Base-by-base conservation (phyloP, 192 early-diverging fungal species). In the Backusella tuberculispora region DNA sequence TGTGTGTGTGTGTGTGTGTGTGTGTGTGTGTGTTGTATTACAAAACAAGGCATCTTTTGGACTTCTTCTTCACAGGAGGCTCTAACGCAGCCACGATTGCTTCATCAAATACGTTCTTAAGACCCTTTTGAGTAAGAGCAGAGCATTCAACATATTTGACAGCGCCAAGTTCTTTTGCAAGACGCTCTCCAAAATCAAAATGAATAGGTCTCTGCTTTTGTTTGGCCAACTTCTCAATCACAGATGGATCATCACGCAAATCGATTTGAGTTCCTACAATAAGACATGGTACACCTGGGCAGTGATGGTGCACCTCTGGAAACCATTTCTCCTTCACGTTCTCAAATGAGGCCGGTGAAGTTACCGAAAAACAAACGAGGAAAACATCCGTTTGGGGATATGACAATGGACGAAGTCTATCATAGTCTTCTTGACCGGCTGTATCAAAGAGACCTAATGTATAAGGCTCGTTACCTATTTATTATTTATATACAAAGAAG, bases 321-420 rank as follows among this genome's bases (percentile, higher is more conserved):
- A 96, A 90, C 96, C 95, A 98, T 80, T 98, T 98, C 80, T 97
- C 94, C 75, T 93, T 91, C 10, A 97, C 95, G 87, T 98, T 98
- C 78, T 96, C 95, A 80, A 95, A 98, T 26, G 95, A 96, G 15
- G 95, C 94, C 38, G 93, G 94, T 6, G 93, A 93, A 26, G 92
- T 94, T 24, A 97, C 94, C 56, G 93, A 95, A 83, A 98, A 98
- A 80, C 95, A 97, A 56, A 98, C 92, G 34, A 98, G 86, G 81
- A 97, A 97, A 4, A 98, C 95, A 80, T 98, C 95, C 12, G 96
- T 97, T 81, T 96, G 94, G 4, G 96, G 95, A 79, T 97, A 98
- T 12, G 95, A 97, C 37, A 98, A 85, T 7, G 96, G 95, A 47
- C 96, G 90, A 76, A 98, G 88, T 71, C 95, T 88, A 82, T 96